Conservation (phyloP, 768 basidiomycete species). For the Rhizopogon rudus region DNA sequence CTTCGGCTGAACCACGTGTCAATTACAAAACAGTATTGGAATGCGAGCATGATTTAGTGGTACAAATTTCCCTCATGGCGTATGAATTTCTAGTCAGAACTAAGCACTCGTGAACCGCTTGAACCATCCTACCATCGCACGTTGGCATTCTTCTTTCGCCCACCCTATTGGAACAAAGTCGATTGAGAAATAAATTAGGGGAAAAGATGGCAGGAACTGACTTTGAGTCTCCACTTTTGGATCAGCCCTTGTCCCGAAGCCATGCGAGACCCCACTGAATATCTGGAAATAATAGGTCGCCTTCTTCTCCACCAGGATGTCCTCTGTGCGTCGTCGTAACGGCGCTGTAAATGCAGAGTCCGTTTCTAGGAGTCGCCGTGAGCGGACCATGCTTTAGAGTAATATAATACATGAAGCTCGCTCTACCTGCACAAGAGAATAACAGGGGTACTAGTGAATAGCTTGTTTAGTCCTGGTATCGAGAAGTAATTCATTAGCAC, state of each 20-base stretch:
- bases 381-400: background rate
- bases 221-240: constrained; percentile 13
- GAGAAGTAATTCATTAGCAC: constrained; percentile 8
- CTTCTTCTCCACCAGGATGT: constrained; percentile 46
- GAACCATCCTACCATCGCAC: constrained; percentile 48
- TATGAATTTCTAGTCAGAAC: background rate
- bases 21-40: no score
- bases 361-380: constrained; percentile 32
- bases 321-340: constrained; percentile 52
- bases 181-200: background rate
- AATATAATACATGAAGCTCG: background rate
- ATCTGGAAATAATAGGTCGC: constrained; percentile 53
- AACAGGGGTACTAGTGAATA: constrained; percentile 43
- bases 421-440: constrained; percentile 49
- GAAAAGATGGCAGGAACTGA: constrained; percentile 13
- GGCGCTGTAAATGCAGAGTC: constrained; percentile 49
- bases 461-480: background rate
- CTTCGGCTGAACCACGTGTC: no score
- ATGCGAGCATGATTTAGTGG: background rate
- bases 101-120: constrained; percentile 29
- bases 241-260: constrained; percentile 30
- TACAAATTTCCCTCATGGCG: no score
- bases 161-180: constrained; percentile 36
- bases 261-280: constrained; percentile 42
- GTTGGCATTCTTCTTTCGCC: constrained; percentile 57